These are phyloP conservation scores for Daldinia loculata DNA, from an alignment of 495 filamentous ascomycete species.

Conservation along the genomic window DNA sequence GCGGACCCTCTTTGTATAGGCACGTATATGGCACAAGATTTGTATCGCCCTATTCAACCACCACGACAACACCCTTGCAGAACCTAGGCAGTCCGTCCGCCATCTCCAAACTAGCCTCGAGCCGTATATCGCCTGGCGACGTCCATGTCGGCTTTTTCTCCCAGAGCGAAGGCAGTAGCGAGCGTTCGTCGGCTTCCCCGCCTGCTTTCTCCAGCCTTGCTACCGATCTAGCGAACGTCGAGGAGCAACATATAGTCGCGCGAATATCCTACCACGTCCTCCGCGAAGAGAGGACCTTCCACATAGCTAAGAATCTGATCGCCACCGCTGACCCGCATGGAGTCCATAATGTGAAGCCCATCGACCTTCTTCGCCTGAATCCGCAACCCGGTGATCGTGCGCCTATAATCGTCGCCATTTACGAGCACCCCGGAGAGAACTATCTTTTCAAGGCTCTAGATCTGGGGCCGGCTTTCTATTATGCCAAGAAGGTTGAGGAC, in stretches of 20 bases:
- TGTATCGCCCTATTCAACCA: conserved; percentile 53
- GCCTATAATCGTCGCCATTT: conserved; percentile 75
- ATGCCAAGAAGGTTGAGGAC: conserved; percentile 59
- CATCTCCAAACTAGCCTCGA: conserved; percentile 43
- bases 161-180: conserved; percentile 51
- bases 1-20: conserved; percentile 41
- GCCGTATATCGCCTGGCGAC: conserved; percentile 49
- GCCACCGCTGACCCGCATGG: conserved; percentile 75
- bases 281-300: conserved; percentile 83
- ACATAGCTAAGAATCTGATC: conserved; percentile 75
- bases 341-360: conserved; percentile 75
- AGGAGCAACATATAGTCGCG: conserved; percentile 68
- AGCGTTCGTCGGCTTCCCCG: conserved; percentile 50
- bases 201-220: conserved; percentile 36
- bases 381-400: conserved; percentile 69
- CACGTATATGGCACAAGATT: conserved; percentile 59
- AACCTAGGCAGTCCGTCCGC: conserved; percentile 45
- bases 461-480: conserved; percentile 78
- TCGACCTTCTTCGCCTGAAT: conserved; percentile 75
- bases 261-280: conserved; percentile 81
- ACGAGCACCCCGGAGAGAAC: conserved; percentile 79
- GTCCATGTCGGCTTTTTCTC: conserved; percentile 37
- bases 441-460: conserved; percentile 73
- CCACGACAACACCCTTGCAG: conserved; percentile 40
- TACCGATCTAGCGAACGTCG: conserved; percentile 50